Conservation (phyloP, 371 early-diverging fungal genomes). For the Zychaea mexicana region DNA sequence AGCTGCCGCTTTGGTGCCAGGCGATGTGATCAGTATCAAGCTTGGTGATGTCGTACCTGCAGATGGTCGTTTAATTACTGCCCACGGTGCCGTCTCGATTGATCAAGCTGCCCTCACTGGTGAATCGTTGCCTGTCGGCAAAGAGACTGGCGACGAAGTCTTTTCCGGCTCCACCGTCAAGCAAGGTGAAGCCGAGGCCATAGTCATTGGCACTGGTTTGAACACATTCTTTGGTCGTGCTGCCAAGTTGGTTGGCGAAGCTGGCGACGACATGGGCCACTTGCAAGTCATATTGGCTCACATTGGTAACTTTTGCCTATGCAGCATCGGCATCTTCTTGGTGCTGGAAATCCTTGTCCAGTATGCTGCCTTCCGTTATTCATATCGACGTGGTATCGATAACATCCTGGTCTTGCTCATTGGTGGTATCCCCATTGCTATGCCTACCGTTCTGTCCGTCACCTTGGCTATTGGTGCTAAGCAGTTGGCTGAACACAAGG, state of each 20-base stretch:
- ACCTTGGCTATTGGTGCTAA: slow-evolving; percentile 95
- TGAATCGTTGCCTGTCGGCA: slow-evolving; percentile 77
- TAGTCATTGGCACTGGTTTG: slow-evolving; percentile 85
- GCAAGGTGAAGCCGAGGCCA: slow-evolving; percentile 90
- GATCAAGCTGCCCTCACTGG: slow-evolving; percentile 91
- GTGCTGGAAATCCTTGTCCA: slow-evolving; percentile 82
- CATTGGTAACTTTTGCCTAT: slow-evolving; percentile 89
- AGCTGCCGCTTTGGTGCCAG: slow-evolving; percentile 67
- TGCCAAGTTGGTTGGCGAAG: slow-evolving; percentile 78
- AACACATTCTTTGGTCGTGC: slow-evolving; percentile 93
- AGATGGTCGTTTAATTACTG: slow-evolving; percentile 65
- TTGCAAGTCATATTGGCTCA: slow-evolving; percentile 88
- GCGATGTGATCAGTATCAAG: slow-evolving; percentile 76
- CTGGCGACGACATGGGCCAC: slow-evolving; percentile 86
- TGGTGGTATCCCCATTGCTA: slow-evolving; percentile 83
- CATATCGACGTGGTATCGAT: slow-evolving; percentile 73
- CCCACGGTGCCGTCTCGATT: slow-evolving; percentile 53
- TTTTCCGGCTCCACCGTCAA: slow-evolving; percentile 87
- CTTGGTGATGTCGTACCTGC: slow-evolving; percentile 85
- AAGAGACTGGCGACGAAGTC: slow-evolving; percentile 73
- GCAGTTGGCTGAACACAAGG: slow-evolving; percentile 91
- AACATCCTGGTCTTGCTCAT: slow-evolving; percentile 77
- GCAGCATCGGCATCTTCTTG: slow-evolving; percentile 71
- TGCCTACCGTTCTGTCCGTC: slow-evolving; percentile 88
- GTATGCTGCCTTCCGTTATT: slow-evolving; percentile 77